Evolutionary conservation across 257 asterid genomes (phyloP).

Genomic region (Nicotiana attenuata): DNA sequence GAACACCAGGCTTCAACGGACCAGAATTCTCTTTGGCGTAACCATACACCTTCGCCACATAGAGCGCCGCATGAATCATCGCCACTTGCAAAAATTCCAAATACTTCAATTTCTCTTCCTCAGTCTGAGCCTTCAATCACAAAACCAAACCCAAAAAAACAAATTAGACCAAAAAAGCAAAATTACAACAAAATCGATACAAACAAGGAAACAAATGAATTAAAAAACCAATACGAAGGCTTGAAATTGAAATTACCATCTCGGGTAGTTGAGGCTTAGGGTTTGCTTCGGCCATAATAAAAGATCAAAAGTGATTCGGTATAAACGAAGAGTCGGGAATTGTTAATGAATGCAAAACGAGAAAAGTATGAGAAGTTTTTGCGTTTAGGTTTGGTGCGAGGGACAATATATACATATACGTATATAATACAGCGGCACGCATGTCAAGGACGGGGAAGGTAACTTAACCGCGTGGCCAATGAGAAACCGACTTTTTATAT

Average conservation of each 20-base stretch:
- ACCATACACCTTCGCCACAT: slow-evolving; percentile 51
- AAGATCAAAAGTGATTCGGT: neutral
- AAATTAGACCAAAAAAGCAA: neutral
- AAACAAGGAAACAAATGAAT: neutral
- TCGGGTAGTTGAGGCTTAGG: slow-evolving; percentile 15
- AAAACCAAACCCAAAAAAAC: neutral
- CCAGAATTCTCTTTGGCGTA: slow-evolving; percentile 84
- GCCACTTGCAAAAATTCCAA: slow-evolving; percentile 70
- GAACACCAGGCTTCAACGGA: slow-evolving; percentile 76
- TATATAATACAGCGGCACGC: neutral
- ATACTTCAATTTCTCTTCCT: slow-evolving; percentile 63
- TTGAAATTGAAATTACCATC: slow-evolving; percentile 16
- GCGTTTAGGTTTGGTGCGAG: neutral
- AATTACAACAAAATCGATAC: neutral
- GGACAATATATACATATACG: neutral
- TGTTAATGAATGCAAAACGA: neutral
- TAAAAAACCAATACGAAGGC: too few species aligned
- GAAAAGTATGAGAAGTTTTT: neutral
- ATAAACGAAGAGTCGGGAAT: neutral
- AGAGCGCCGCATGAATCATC: slow-evolving; percentile 45
- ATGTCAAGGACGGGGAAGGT: neutral
- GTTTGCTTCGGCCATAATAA: slow-evolving; percentile 23
- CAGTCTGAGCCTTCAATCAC: slow-evolving; percentile 26
- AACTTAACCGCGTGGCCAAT: slow-evolving; percentile 7
- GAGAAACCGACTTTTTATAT: neutral